These are phyloP conservation scores for Dipodascus albidus DNA, from an alignment of 805 yeast species.

Conservation along the genomic window DNA sequence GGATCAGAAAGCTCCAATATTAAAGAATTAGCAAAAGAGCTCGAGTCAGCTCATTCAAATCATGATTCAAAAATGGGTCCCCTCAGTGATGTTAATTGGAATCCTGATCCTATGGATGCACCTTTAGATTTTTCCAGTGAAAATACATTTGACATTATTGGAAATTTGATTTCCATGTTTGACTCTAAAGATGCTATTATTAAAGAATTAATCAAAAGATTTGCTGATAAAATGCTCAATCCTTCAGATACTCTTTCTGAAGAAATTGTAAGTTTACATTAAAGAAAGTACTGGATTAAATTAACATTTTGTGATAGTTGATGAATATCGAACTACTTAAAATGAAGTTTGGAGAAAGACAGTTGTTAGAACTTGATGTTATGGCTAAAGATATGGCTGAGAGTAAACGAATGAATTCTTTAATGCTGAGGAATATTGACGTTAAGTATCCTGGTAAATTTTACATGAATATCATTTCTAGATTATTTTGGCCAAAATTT, in stretches of 20 bases:
- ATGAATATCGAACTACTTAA: constrained; percentile 43
- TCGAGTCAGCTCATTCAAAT: constrained; percentile 22
- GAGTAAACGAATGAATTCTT: constrained; percentile 37
- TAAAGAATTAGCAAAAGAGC: constrained; percentile 42
- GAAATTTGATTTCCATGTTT: constrained; percentile 57
- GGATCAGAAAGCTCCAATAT: constrained; percentile 32
- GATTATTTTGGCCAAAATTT: constrained; percentile 70
- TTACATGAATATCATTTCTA: constrained; percentile 57
- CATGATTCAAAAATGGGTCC: constrained; percentile 9
- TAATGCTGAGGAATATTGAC: constrained; percentile 22
- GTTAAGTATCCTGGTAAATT: constrained; percentile 17
- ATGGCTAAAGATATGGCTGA: constrained; percentile 67
- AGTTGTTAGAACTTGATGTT: constrained; percentile 61
- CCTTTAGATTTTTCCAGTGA: constrained; percentile 66
- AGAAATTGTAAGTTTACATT: constrained; percentile 18
- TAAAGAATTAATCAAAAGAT: constrained; percentile 48
- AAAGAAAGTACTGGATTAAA: not conserved
- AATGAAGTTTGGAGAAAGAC: constrained; percentile 51
- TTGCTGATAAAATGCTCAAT: constrained; percentile 45
- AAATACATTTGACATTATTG: constrained; percentile 51
- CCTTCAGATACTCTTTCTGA: constrained; percentile 20
- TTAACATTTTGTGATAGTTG: constrained; percentile 8
- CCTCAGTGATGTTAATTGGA: constrained; percentile 49
- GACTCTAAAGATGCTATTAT: constrained; percentile 59
- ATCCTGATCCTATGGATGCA: constrained; percentile 83